phyloP scores from a whole-genome alignment of 208 protist genomes.

The Acanthamoeba sp. region DNA sequence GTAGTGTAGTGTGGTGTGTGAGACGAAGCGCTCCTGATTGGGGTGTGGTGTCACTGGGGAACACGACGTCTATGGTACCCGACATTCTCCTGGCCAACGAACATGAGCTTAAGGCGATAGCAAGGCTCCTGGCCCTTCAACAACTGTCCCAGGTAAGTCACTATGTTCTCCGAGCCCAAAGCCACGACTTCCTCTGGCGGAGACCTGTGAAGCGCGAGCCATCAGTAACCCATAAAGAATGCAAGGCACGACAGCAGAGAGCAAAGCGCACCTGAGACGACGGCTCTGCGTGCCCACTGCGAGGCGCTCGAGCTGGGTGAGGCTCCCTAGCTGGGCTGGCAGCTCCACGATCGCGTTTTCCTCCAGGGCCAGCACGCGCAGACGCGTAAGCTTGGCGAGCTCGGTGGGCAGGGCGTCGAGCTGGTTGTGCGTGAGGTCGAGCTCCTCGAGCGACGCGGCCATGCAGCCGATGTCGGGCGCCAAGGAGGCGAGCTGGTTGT shows the following conservation, averaged over 20 bases:
- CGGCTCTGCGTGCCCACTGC: background rate
- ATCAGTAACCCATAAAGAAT: too few species aligned
- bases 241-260: too few species aligned
- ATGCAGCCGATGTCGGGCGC: background rate
- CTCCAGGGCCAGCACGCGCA: background rate
- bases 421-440: slow-evolving; percentile 3
- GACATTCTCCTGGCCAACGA: slow-evolving; percentile 46
- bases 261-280: background rate
- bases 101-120: slow-evolving; percentile 42
- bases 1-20: too few species aligned
- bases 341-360: slow-evolving; percentile 8
- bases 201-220: too few species aligned
- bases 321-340: background rate
- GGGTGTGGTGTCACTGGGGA: too few species aligned
- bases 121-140: slow-evolving; percentile 25
- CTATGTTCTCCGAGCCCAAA: background rate
- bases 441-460: slow-evolving; percentile 21
- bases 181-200: background rate
- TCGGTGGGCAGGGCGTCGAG: background rate
- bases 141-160: background rate
- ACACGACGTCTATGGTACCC: too few species aligned
- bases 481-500: background rate
- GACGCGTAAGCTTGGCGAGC: background rate
- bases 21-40: background rate
- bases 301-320: background rate